Evolutionary conservation across 805 yeast genomes (phyloP).

Genomic region (Nakazawaea ernobii): DNA sequence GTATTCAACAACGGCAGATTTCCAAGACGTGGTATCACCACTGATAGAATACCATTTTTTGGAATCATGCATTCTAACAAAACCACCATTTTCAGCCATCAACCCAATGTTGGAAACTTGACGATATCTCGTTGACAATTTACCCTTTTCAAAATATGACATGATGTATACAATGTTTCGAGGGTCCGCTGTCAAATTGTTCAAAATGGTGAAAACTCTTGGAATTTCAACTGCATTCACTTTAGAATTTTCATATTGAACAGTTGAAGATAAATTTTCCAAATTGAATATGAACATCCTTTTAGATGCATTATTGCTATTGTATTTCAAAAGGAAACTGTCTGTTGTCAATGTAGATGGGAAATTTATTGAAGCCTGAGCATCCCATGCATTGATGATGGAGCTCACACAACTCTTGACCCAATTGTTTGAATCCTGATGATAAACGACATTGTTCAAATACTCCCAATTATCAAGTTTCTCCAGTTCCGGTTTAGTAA

Average conservation of each 20-base stretch:
- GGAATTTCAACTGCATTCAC: slow-evolving; percentile 55
- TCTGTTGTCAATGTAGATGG: slow-evolving; percentile 21
- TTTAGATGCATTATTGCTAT: slow-evolving; percentile 21
- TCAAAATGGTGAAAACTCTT: slow-evolving; percentile 49
- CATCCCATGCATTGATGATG: slow-evolving; percentile 48
- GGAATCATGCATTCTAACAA: slow-evolving; percentile 47
- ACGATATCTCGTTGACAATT: slow-evolving; percentile 62
- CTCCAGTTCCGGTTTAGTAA: slow-evolving; percentile 60
- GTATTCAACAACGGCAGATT: slow-evolving; percentile 48
- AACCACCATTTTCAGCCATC: slow-evolving; percentile 89
- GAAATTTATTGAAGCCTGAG: slow-evolving; percentile 26
- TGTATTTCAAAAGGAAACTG: slow-evolving; percentile 29
- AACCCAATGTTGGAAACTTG: slow-evolving; percentile 69
- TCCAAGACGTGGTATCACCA: slow-evolving; percentile 51
- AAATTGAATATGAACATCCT: slow-evolving; percentile 48
- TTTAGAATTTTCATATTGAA: slow-evolving; percentile 27
- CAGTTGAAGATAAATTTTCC: slow-evolving; percentile 35
- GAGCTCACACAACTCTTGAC: slow-evolving; percentile 47
- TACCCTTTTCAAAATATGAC: slow-evolving; percentile 57
- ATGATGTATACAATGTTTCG: slow-evolving; percentile 66
- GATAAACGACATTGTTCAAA: slow-evolving; percentile 51
- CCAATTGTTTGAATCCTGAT: slow-evolving; percentile 76
- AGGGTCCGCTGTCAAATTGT: slow-evolving; percentile 52
- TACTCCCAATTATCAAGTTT: slow-evolving; percentile 55
- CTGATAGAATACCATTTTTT: slow-evolving; percentile 59